These are phyloP conservation scores for Diaporthe amygdali DNA, from an alignment of 2,329 filamentous ascomycete species.

Conservation along the genomic window DNA sequence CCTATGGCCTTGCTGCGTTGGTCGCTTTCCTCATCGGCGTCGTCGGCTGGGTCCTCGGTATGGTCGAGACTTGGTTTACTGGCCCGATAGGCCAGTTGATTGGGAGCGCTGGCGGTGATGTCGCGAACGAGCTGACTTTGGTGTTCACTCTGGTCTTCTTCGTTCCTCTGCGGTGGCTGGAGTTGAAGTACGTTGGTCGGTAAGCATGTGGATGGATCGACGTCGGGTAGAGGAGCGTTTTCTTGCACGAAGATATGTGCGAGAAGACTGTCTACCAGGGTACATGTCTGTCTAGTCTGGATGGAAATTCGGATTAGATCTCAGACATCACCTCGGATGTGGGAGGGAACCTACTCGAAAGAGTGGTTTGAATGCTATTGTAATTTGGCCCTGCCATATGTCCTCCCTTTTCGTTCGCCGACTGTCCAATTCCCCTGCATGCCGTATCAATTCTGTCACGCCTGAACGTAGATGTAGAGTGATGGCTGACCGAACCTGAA, in stretches of 20 bases:
- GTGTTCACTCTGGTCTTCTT: constrained; percentile 52
- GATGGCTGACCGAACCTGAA: not conserved
- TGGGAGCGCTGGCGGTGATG: constrained; percentile 50
- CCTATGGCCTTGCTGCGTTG: constrained; percentile 47
- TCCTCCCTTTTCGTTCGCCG: not conserved
- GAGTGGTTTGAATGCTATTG: not conserved
- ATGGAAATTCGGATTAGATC: not conserved
- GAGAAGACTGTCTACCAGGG: not conserved
- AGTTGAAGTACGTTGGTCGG: constrained; percentile 50
- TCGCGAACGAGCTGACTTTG: constrained; percentile 58
- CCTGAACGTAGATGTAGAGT: not conserved
- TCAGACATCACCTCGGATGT: not conserved
- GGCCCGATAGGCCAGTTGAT: constrained; percentile 50
- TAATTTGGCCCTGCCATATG: not conserved
- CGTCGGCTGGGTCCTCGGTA: constrained; percentile 60
- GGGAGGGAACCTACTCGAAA: not conserved
- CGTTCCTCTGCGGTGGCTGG: constrained; percentile 51
- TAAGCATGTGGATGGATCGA: constrained; percentile 27
- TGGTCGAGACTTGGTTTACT: constrained; percentile 62
- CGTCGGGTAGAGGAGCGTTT: too few species aligned
- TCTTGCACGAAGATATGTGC: not conserved
- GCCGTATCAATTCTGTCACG: not conserved
- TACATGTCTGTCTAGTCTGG: not conserved
- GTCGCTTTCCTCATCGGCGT: constrained; percentile 49
- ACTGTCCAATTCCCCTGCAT: not conserved